Evolutionary conservation across 176 grass and related monocot species (phyloP).

Genomic region (Aegilops speltoides): DNA sequence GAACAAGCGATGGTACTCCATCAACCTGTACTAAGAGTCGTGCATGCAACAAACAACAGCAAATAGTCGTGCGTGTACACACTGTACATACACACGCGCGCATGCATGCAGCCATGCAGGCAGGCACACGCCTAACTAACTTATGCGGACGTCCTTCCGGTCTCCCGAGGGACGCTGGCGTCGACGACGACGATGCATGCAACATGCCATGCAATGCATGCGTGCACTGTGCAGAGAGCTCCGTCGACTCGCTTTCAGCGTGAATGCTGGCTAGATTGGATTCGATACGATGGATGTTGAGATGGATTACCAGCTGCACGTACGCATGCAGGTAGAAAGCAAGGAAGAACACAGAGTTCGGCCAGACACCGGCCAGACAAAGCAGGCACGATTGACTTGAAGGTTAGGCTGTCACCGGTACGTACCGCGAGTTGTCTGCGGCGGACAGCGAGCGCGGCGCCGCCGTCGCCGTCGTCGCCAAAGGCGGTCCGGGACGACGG

Average conservation of each 20-base stretch:
- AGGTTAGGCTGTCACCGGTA: slow-evolving; percentile 16
- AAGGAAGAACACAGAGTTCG: background rate
- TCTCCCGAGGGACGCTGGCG: background rate
- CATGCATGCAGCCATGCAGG: background rate
- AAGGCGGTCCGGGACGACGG: slow-evolving; percentile 17
- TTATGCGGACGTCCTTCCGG: background rate
- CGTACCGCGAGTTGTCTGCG: background rate
- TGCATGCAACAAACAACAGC: background rate
- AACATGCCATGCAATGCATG: background rate
- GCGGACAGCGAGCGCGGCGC: background rate
- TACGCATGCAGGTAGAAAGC: background rate
- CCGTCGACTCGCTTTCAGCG: background rate
- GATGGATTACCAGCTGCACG: background rate
- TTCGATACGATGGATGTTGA: background rate
- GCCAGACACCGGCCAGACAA: background rate
- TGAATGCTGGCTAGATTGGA: background rate
- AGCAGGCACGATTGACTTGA: background rate
- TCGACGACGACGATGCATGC: background rate
- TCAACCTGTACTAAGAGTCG: background rate
- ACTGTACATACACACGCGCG: background rate
- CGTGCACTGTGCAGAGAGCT: too few relatives aligned
- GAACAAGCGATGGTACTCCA: background rate
- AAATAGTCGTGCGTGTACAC: background rate
- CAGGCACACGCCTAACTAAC: background rate
- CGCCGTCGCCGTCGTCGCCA: background rate